phyloP scores from a whole-genome alignment of 202 grass and related monocot genomes.

The Carex arenaria region DNA sequence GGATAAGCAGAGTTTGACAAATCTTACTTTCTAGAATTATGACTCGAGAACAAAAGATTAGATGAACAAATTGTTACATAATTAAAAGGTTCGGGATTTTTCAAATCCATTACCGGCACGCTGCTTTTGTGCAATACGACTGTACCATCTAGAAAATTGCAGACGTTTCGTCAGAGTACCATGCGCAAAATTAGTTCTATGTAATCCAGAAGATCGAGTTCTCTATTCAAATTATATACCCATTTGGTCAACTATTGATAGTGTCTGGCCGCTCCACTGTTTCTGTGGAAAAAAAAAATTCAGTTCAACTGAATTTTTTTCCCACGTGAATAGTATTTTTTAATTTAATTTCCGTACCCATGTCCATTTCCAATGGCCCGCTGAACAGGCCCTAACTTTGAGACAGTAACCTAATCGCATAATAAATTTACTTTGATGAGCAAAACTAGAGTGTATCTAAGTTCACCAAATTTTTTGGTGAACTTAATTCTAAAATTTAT shows the following conservation, averaged over 20 bases:
- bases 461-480: no score
- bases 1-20: not conserved
- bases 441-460: no score
- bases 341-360: no score
- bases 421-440: no score
- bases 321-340: no score
- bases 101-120: not conserved
- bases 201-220: not conserved
- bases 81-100: not conserved
- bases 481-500: no score
- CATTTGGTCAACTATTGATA: no score
- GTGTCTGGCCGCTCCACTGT: no score
- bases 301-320: no score
- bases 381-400: no score
- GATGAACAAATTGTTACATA: not conserved
- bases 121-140: not conserved
- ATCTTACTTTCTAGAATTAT: conserved; percentile 5
- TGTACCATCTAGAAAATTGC: not conserved
- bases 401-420: not conserved
- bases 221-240: not conserved
- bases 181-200: not conserved
- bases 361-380: no score
- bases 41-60: not conserved
- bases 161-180: not conserved
- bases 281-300: no score